These are phyloP conservation scores for Saccharata proteae DNA, from an alignment of 2,329 filamentous ascomycete genomes.

Conservation along the genomic window DNA sequence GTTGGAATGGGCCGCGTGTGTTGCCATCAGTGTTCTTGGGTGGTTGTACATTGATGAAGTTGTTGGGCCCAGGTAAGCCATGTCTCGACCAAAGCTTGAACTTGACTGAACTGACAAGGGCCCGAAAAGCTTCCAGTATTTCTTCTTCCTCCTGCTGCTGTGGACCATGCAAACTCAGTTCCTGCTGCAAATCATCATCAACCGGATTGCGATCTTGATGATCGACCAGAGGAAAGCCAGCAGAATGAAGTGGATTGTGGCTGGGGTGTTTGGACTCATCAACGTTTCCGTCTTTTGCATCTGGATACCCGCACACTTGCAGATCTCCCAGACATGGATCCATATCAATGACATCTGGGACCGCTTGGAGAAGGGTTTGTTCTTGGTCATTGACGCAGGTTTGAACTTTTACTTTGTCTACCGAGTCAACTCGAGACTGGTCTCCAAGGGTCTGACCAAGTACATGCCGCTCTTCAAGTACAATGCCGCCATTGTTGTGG, in stretches of 20 bases:
- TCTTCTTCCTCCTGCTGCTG: constrained; percentile 16
- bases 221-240: constrained; percentile 12
- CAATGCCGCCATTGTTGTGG: constrained; percentile 16
- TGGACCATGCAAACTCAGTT: constrained; percentile 32
- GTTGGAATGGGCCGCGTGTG: constrained; percentile 31
- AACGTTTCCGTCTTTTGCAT: constrained; percentile 20
- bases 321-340: constrained; percentile 14
- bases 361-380: constrained; percentile 17
- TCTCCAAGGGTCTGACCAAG: constrained; percentile 17
- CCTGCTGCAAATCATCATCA: constrained; percentile 17
- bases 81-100: neutral
- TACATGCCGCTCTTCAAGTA: constrained; percentile 17
- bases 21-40: constrained; percentile 26
- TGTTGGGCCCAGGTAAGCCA: constrained; percentile 20
- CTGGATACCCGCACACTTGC: constrained; percentile 18
- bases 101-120: neutral
- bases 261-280: constrained; percentile 13
- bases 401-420: constrained; percentile 19
- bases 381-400: constrained; percentile 14
- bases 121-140: constrained; percentile 9
- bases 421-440: constrained; percentile 15
- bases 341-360: constrained; percentile 17
- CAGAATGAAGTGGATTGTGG: constrained; percentile 12
- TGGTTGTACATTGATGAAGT: constrained; percentile 29
- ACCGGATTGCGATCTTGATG: constrained; percentile 17